Base-by-base conservation (phyloP, 768 basidiomycete genomes). In the Agrocybe chaxingu region DNA sequence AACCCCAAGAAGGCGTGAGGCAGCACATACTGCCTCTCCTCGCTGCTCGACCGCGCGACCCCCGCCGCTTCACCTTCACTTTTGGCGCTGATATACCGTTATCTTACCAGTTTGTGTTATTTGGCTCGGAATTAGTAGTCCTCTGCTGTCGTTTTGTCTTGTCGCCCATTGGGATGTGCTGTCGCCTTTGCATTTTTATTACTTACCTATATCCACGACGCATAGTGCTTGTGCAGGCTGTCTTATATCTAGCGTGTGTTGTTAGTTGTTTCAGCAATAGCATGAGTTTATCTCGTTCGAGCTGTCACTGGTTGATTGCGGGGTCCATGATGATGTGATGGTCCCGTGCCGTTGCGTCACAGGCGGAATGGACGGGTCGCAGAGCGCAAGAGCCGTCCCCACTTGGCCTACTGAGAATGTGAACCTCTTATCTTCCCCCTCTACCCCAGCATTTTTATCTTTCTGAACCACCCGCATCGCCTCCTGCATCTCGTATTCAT, bases 1-100 rank as follows among this genome's bases (percentile, higher is more conserved):
- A 86, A 87, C 59, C 79, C 81, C 0, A 80, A 68, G 58, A 60
- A 66, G 31, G 60, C 65, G 24, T 71, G 58, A 66, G 42, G 39
- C 48, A 42, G 42, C 45, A 47, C 18, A 19, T 35, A 35, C 19
- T 45, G 38, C 41, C 42, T 42, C 49, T 48, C 30, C 51, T 24
- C 5, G 24, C 24, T 3, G 24, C 24, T 24, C 24, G 24, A 24
- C 38, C 39, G 46, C 50, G 48, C 54, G 39, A 24, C 35, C 41
- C 47, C 45, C 45, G 38, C 35, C 42, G 53, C 34, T 48, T 30
- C 35, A 39, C 43, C 42, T 53, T 47, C 45, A 47, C 38, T 56
- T 57, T 50, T 48, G 55, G 50, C 50, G 31, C 52, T 36, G 50
- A 39, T 50, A 48, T 53, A 29, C 49, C 47, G 54, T 55, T 61